A percentile compares a stretch with the other conserved stretches of the same genome.
Evolutionary conservation across 768 basidiomycete species (phyloP).

Genomic region (Phaeotremella fagi): DNA sequence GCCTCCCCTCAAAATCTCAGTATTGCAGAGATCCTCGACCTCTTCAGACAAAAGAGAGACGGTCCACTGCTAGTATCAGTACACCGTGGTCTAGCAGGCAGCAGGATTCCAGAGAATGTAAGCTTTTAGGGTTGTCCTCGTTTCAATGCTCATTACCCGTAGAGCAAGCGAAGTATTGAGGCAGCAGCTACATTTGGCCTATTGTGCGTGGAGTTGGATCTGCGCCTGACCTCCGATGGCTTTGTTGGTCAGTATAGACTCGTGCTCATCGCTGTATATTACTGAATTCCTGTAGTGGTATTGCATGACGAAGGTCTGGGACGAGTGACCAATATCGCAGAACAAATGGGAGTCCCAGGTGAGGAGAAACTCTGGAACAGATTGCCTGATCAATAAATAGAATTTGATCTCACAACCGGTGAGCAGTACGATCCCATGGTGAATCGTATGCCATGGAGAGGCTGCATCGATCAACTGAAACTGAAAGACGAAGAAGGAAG

Average conservation of each 20-base stretch:
- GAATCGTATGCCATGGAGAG: not conserved
- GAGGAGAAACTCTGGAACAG: too few species aligned
- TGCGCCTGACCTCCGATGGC: not conserved
- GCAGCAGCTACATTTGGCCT: not conserved
- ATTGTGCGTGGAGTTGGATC: not conserved
- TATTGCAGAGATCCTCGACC: too few species aligned
- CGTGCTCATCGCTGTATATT: too few species aligned
- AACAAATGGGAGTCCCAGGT: not conserved
- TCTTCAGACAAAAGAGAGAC: too few species aligned
- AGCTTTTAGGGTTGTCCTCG: not conserved
- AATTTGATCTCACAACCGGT: too few species aligned
- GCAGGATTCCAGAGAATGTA: slow-evolving; percentile 2
- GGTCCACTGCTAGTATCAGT: too few species aligned
- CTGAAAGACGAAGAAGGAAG: slow-evolving; percentile 1
- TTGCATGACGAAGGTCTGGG: slow-evolving; percentile 8
- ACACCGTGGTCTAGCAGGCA: not conserved
- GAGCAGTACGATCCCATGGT: slow-evolving; percentile 2
- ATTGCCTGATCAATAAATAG: not conserved
- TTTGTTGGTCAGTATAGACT: not conserved
- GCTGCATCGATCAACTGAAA: not conserved
- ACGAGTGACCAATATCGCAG: slow-evolving; percentile 1
- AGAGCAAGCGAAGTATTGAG: not conserved
- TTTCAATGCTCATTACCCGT: not conserved
- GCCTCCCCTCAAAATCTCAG: too few species aligned
- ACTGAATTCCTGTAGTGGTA: not conserved